Base-by-base conservation (phyloP, 139 green algal genomes). In the Yamagishiella unicocca region DNA sequence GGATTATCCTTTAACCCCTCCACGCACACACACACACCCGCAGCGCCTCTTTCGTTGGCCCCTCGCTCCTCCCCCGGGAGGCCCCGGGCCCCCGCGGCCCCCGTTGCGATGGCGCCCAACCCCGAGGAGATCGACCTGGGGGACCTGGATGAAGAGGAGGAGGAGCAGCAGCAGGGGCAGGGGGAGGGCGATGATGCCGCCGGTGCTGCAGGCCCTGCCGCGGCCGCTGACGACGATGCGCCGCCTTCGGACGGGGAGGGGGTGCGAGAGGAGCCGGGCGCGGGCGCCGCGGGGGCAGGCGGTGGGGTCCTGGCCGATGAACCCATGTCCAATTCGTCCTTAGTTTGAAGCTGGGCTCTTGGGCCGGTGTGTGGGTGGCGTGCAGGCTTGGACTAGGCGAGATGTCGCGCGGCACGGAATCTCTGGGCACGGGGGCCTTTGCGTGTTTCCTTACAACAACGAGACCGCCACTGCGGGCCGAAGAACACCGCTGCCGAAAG, bases 51-150 rank as follows among this genome's bases (percentile, higher is more conserved):
- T 25, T 68, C 77, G 38, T 62, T 46, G 70, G 50, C 40, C 43
- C 46, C 54, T 7, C 55, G 61, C 35, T n/a, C n/a, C n/a, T n/a
- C 46, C 68, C 76, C 43, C n/a, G 25, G 14, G 33, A 10, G 37
- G 35, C 46, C 46, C 46, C 27, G 33, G 0, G 21, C 38, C 68
- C 67, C 29, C 24, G 43, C n/a, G 37, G 74, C 83, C 17, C 76
- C 33, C 1, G 31, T 29, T 53, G 64, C 33, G 19, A 71, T 85
- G 54, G 53, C 66, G 17, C 35, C 38, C 64, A 96, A 97, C 81
- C 93, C 94, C 9, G 95, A 97, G 82, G 95, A 97, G 75, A 96
- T 97, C 33, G 90, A 95, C 66, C 45, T 96, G 33, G 93, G 81
- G 1, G 87, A 93, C 9, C 73, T 76, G 29, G 70, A 89, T 5